phyloP scores from a whole-genome alignment of 164 flowering plant genomes.

The Tetracentron sinense region DNA sequence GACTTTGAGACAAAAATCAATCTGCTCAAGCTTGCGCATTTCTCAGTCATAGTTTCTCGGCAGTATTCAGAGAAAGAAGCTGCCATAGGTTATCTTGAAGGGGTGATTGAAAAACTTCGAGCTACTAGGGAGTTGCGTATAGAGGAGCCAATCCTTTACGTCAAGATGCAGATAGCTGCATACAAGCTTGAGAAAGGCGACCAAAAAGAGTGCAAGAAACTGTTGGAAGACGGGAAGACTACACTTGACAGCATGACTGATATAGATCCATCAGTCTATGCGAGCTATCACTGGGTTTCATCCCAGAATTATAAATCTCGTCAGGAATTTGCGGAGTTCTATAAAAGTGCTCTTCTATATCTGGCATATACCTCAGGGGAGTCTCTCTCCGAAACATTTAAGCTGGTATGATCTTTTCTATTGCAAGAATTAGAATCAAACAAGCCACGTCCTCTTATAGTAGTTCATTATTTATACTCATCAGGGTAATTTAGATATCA shows the following conservation, averaged over 20 bases:
- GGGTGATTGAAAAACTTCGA: slow-evolving; percentile 76
- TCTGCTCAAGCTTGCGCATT: slow-evolving; percentile 96
- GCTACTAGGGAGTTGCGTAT: slow-evolving; percentile 68
- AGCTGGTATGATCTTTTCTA: slow-evolving; percentile 55
- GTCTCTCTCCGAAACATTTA: slow-evolving; percentile 85
- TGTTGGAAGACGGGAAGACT: slow-evolving; percentile 82
- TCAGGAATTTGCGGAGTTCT: slow-evolving; percentile 89
- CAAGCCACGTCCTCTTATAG: background rate
- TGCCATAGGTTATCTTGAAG: slow-evolving; percentile 79
- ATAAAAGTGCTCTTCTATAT: slow-evolving; percentile 84
- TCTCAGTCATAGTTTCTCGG: slow-evolving; percentile 87
- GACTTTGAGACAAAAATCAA: slow-evolving; percentile 97
- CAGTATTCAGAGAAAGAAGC: slow-evolving; percentile 83
- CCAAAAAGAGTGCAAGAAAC: slow-evolving; percentile 83
- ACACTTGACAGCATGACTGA: slow-evolving; percentile 95
- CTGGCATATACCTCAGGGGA: slow-evolving; percentile 95
- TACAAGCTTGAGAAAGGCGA: slow-evolving; percentile 76
- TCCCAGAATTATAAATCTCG: slow-evolving; percentile 73
- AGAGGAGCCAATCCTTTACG: slow-evolving; percentile 82
- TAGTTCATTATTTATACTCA: too few species aligned
- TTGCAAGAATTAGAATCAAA: background rate
- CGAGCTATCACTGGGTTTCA: slow-evolving; percentile 86
- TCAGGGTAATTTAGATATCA: too few species aligned
- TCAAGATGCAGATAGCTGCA: slow-evolving; percentile 83
- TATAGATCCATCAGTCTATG: slow-evolving; percentile 96